Base-by-base conservation (phyloP, 2,329 filamentous ascomycete genomes). In the Diplodia scrobiculata region DNA sequence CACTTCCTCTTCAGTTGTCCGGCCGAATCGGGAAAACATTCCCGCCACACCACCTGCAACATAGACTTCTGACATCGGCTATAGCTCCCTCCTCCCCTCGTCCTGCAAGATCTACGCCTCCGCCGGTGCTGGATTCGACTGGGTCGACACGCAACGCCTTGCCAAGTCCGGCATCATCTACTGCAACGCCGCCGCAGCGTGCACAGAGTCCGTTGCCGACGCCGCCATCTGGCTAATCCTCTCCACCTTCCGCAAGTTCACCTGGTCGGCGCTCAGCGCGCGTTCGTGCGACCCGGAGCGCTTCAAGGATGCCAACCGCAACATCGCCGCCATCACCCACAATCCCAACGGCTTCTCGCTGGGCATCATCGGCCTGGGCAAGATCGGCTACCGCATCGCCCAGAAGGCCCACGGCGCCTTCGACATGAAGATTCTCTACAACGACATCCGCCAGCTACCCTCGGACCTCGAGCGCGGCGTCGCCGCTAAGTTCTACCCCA, bases 121-220 rank as follows among this genome's bases (percentile, higher is more conserved):
- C 17, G 86, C 86, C 1, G 86, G 86, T 2, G 86, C 86, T 14
- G 85, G 86, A 2, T 88, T 86, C 73, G 85, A 89, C 73, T 87
- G 86, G 85, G 85, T 84, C 5, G 83, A 89, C 73, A 84, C 65
- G 6, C 32, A 62, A 27, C 47, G 84, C 0, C 73, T 92, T 65
- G 89, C 85, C 0, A 79, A 85, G 68, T 82, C 82, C 72, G 88
- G 86, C 85, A 74, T 71, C 25, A 69, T 63, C 60, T 70, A 71
- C 66, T 71, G 67, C 67, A 70, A 71, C 51, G 70, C 68, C 32
- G 69, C 70, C 68, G 77, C 70, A 3, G 88, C 88, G 0, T 87
- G 87, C 14, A 85, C 86, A 5, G 88, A 91, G 72, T 84, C 87
- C 1, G 88, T 91, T 1, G 88, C 88, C 53, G 89, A 91, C 75